A percentile compares a stretch with the other conserved stretches of the same genome.
Evolutionary conservation across 2,329 filamentous ascomycete species (phyloP).

Genomic region (Aureobasidium sp.): DNA sequence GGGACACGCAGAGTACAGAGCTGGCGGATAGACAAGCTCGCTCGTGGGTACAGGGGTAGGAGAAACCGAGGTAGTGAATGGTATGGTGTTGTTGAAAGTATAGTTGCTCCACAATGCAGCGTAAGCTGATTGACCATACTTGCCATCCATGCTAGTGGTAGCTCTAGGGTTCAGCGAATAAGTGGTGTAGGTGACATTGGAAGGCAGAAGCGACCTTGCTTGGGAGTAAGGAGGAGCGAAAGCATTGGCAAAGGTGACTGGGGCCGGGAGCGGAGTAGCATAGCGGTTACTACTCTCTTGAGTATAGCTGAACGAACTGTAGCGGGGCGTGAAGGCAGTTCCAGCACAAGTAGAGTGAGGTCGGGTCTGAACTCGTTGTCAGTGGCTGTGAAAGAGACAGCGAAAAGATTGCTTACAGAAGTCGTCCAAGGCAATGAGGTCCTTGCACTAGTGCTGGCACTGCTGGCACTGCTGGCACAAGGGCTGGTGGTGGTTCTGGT

Average conservation of each 20-base stretch:
- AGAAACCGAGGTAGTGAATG: constrained; percentile 41
- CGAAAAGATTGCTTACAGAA: background rate
- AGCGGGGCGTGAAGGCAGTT: background rate
- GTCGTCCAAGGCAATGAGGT: background rate
- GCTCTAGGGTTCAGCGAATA: background rate
- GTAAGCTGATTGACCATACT: constrained; percentile 36
- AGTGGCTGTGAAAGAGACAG: background rate
- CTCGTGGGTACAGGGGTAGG: constrained; percentile 49
- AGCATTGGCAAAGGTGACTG: background rate
- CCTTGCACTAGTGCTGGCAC: background rate
- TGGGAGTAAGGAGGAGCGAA: background rate
- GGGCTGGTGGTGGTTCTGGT: background rate
- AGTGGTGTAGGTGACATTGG: background rate
- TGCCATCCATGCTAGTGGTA: background rate
- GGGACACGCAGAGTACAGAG: constrained; percentile 42
- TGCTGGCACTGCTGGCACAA: background rate
- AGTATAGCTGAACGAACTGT: background rate
- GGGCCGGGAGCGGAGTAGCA: background rate
- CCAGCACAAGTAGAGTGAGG: background rate
- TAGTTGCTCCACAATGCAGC: constrained; percentile 20
- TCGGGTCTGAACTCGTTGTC: background rate
- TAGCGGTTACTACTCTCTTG: background rate
- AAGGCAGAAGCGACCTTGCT: background rate
- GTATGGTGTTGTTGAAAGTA: background rate
- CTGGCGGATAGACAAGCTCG: constrained; percentile 50